Evolutionary conservation across 345 rosid genomes (phyloP), one percentile per base, ranked within the genome.

Genomic region (Capsella bursapastoris): DNA sequence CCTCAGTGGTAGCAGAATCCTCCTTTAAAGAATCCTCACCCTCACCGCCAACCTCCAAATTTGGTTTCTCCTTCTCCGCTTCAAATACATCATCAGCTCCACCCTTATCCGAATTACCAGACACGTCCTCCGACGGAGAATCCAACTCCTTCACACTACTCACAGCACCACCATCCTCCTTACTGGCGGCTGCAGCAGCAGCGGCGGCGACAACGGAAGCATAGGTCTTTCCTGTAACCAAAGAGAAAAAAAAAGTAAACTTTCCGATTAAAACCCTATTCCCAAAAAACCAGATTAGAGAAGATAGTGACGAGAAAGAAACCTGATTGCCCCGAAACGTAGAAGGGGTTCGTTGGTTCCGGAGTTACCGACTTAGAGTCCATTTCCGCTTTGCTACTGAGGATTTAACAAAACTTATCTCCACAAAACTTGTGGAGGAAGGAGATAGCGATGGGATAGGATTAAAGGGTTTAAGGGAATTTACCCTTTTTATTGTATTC

Each of bases 141-240:
- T 82, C 85, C 7, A 87, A 71, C 74, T 75, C 89, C 81, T 86
- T 89, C 11, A 45, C 84, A 40, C 83, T 86, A 75, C 84, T 89
- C 74, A 79, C 71, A 80, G 73, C 79, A 41, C 80, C 79, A 45
- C 79, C 87, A 57, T 57, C 86, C 6, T 80, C 81, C 13, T 61
- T 78, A 71, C 28, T 76, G 48, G 56, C 57, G 41, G 63, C 35
- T 49, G 73, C 60, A 48, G 61, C 76, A 22, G 77, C 64, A 15
- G 81, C 68, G 65, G 81, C 77, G 77, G 77, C 73, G 16, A 72
- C 81, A 77, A 77, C 73, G 8, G 81, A 72, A 55, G 79, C 77
- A 43, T 67, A 64, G n/a, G 70, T 72, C 66, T 66, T 77, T 43
- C 78, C 73, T 61, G 29, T 63, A 38, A 41, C 73, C 37, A 34